Conservation (phyloP, 2,329 filamentous ascomycete species). For the Ceratocystiopsis sp. region DNA sequence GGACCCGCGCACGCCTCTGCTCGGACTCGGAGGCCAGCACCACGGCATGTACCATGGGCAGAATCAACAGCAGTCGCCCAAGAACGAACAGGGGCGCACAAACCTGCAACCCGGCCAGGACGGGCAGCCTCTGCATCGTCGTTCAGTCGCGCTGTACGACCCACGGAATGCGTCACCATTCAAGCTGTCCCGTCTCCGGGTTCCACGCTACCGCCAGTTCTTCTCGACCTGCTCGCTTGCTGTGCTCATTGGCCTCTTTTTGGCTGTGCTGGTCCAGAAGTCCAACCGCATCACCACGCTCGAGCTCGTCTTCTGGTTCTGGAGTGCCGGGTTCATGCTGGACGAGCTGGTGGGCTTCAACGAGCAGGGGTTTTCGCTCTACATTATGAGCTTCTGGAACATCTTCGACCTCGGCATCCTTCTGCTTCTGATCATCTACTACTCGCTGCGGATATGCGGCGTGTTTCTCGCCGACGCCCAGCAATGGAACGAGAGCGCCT, state of each 20-base stretch:
- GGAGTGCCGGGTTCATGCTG: constrained; percentile 93
- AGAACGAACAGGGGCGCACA: constrained; percentile 2
- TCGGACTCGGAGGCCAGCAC: constrained; percentile 24
- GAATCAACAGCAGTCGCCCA: constrained; percentile 10
- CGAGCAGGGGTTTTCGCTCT: constrained; percentile 88
- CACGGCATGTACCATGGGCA: background rate
- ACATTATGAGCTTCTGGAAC: constrained; percentile 98
- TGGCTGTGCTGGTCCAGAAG: constrained; percentile 61
- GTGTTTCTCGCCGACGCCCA: constrained; percentile 65
- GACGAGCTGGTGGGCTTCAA: constrained; percentile 94
- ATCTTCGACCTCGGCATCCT: constrained; percentile 85
- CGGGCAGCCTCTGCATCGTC: constrained; percentile 27
- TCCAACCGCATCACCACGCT: constrained; percentile 67
- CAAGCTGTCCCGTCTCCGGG: constrained; percentile 77
- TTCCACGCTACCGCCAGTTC: constrained; percentile 81
- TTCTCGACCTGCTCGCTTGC: constrained; percentile 78
- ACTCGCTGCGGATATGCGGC: constrained; percentile 75
- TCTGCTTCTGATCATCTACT: constrained; percentile 71
- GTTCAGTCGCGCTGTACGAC: constrained; percentile 77
- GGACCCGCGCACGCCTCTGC: constrained; percentile 33
- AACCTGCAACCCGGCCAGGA: constrained; percentile 7
- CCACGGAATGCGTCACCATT: constrained; percentile 78
- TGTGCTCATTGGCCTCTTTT: constrained; percentile 67
- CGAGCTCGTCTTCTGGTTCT: constrained; percentile 91
- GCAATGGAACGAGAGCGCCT: constrained; percentile 66